Percentiles rank a stretch among this genome's conserved stretches.
phyloP scores from a whole-genome alignment of 257 asterid species.

The Osmanthus fragrans region DNA sequence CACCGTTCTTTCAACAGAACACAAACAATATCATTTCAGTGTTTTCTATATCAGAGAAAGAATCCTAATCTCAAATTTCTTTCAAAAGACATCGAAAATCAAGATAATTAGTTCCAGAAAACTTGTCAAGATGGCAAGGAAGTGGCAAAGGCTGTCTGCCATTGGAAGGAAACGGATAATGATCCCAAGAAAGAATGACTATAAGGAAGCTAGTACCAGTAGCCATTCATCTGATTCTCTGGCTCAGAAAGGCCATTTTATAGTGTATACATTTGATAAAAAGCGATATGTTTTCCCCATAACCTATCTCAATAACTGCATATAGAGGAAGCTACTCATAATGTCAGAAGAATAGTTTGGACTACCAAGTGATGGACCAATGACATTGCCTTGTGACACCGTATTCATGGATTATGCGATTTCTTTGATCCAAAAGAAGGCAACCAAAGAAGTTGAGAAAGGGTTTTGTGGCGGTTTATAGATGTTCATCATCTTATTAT shows the following conservation, averaged over 20 bases:
- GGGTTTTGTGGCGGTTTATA: constrained; percentile 13
- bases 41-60: too few species aligned
- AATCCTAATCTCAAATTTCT: too few species aligned
- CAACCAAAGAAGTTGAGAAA: constrained; percentile 32
- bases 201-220: too few species aligned
- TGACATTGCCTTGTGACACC: constrained; percentile 31
- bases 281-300: constrained; percentile 32
- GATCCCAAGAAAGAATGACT: not conserved
- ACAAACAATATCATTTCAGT: too few species aligned
- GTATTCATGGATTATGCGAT: constrained; percentile 20
- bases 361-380: constrained; percentile 19
- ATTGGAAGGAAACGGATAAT: not conserved
- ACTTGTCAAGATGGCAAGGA: not conserved
- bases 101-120: too few species aligned
- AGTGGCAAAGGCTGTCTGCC: constrained; percentile 2
- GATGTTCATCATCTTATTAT: constrained; percentile 20
- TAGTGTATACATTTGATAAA: constrained; percentile 32
- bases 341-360: constrained; percentile 40
- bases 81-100: too few species aligned
- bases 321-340: constrained; percentile 22
- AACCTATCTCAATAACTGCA: constrained; percentile 17
- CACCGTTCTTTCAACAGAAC: too few species aligned
- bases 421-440: constrained; percentile 25
- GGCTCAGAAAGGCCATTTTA: constrained; percentile 40
- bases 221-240: not conserved